Conservation (phyloP, 2,329 filamentous ascomycete genomes). For the Thermomyces lanuginosus region DNA sequence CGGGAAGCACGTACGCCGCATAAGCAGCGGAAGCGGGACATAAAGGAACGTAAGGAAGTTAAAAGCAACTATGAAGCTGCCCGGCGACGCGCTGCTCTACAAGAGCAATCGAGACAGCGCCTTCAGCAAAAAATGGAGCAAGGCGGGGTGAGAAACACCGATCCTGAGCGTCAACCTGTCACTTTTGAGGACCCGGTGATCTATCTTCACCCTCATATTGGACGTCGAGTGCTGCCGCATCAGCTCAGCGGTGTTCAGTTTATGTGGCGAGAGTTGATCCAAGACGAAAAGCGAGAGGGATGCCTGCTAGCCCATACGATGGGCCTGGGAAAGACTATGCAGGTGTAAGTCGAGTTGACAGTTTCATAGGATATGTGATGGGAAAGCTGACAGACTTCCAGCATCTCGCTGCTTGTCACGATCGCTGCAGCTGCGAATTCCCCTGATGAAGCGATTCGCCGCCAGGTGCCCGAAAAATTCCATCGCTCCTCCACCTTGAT, state of each 20-base stretch:
- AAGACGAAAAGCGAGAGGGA: slow-evolving; percentile 47
- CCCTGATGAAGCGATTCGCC: slow-evolving; percentile 36
- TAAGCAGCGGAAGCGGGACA: slow-evolving; percentile 32
- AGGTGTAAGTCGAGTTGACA: slow-evolving; percentile 38
- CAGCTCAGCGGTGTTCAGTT: slow-evolving; percentile 71
- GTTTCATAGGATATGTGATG: background rate
- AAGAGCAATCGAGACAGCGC: slow-evolving; percentile 33
- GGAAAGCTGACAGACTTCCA: slow-evolving; percentile 10
- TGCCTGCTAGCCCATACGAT: slow-evolving; percentile 78
- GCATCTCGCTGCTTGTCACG: slow-evolving; percentile 62
- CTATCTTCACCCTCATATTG: slow-evolving; percentile 47
- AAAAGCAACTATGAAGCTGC: slow-evolving; percentile 41
- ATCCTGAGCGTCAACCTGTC: slow-evolving; percentile 34
- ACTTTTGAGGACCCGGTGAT: slow-evolving; percentile 27
- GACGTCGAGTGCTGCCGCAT: slow-evolving; percentile 53
- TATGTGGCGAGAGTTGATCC: slow-evolving; percentile 71
- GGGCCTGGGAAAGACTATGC: slow-evolving; percentile 87
- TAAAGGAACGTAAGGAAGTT: slow-evolving; percentile 34
- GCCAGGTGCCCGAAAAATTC: slow-evolving; percentile 53
- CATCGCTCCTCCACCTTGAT: slow-evolving; percentile 50
- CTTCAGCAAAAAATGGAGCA: slow-evolving; percentile 17
- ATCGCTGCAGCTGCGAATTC: slow-evolving; percentile 52
- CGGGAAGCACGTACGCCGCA: slow-evolving; percentile 20
- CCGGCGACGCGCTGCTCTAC: slow-evolving; percentile 36
- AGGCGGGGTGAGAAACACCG: slow-evolving; percentile 16